phyloP scores from a whole-genome alignment of 441 rosid species.

The Heliophila coronopifolia region DNA sequence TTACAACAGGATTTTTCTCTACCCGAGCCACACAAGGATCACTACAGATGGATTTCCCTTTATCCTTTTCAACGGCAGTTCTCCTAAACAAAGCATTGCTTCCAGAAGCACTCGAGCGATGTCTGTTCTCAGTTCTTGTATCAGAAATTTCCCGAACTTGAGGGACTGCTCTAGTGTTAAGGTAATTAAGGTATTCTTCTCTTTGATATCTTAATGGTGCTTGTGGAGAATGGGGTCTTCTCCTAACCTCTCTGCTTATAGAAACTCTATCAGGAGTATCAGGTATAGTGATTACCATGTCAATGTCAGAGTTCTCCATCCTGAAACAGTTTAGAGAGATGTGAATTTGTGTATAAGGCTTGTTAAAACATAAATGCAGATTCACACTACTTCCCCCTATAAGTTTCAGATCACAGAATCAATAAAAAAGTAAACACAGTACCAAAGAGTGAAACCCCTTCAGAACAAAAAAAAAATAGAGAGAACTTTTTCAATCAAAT shows the following conservation, averaged over 20 bases:
- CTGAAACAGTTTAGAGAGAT: neutral
- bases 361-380: no score
- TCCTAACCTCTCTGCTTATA: slow-evolving; percentile 22
- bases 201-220: slow-evolving; percentile 21
- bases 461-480: neutral
- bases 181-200: slow-evolving; percentile 29
- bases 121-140: slow-evolving; percentile 25
- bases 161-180: slow-evolving; percentile 25
- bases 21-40: slow-evolving; percentile 15
- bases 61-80: slow-evolving; percentile 26
- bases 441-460: neutral
- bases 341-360: no score
- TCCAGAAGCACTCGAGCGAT: slow-evolving; percentile 20
- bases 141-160: slow-evolving; percentile 24
- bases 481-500: neutral
- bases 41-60: slow-evolving; percentile 33
- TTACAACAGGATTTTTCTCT: slow-evolving; percentile 29
- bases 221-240: slow-evolving; percentile 34
- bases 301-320: slow-evolving; percentile 65
- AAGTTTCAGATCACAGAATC: neutral
- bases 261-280: slow-evolving; percentile 60
- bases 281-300: slow-evolving; percentile 45
- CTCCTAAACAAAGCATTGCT: slow-evolving; percentile 41
- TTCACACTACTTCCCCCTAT: no score
- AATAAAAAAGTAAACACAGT: neutral